Base-by-base conservation (phyloP, 2,329 filamentous ascomycete species). In the Graphilbum sp. region DNA sequence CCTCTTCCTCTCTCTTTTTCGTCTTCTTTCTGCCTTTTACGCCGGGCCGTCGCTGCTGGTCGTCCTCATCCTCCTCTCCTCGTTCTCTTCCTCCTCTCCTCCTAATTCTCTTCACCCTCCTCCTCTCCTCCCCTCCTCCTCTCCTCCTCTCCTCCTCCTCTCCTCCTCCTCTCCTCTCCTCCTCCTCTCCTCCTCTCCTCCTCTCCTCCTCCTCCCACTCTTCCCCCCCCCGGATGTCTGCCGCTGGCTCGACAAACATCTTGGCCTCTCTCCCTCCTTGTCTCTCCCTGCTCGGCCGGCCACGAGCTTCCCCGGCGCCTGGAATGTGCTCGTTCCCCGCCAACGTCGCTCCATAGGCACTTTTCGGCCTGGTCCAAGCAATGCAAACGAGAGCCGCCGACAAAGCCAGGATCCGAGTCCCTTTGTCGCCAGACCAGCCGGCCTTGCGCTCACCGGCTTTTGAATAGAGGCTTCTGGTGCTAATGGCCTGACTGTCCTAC, bases 181-280 rank as follows among this genome's bases (percentile, higher is more conserved):
- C 27, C 13, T n/a, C 12, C 6, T 30, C 8, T 19, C 30, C 27
- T 2, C n/a, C 13, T 33, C 19, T 31, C 24, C 11, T 37, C 20
- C 5, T 34, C 16, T 15, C 13, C 7, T 18, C 36, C 21, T 33
- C 13, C 15, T 24, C 32, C 19, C 16, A 13, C n/a, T 18, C 20
- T 32, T 23, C 29, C 3, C 32, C 12, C 19, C 17, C 5, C 24
- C 34, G 25, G 34, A 29, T 35, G 27, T 39, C 41, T 39, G 25
- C 37, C 35, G 37, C 34, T 40, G 37, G 34, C 27, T 39, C 34
- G 32, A 36, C 40, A 25, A 39, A 37, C 33, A 37, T 37, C 34
- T 33, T 15, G 25, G 15, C 30, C 6, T 29, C 27, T 29, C 11
- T 12, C 5, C 13, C 27, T 29, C 27, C 25, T 30, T 17, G 16